Evolutionary conservation across 345 rosid genomes (phyloP).

Genomic region (Syzygium jambos): DNA sequence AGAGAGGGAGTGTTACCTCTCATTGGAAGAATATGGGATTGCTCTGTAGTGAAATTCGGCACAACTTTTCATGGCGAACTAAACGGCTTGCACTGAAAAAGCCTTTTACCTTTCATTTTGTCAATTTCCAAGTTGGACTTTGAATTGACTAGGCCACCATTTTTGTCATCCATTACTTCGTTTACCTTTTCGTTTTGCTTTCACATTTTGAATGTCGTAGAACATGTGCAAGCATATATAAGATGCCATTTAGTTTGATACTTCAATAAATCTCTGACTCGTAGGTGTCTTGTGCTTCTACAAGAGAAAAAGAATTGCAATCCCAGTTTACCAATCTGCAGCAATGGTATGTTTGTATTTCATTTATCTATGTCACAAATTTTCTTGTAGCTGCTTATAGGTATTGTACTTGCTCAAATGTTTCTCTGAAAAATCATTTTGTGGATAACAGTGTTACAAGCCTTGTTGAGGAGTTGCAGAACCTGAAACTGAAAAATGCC

Average conservation of each 20-base stretch:
- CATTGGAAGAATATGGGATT: background rate
- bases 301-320: constrained; percentile 66
- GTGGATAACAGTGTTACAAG: constrained; percentile 38
- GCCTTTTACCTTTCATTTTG: background rate
- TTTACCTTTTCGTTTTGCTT: background rate
- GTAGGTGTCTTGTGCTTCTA: constrained; percentile 47
- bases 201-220: background rate
- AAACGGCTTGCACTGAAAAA: background rate
- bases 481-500: constrained; percentile 51
- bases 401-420: background rate
- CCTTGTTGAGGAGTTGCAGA: constrained; percentile 66
- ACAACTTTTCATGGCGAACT: background rate
- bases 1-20: background rate
- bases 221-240: background rate
- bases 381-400: background rate
- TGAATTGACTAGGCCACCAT: background rate
- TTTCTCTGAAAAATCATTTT: background rate
- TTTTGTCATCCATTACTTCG: background rate
- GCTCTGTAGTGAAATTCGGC: background rate
- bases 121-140: background rate
- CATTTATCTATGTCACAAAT: background rate
- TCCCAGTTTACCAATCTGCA: constrained; percentile 57
- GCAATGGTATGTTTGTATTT: constrained; percentile 43
- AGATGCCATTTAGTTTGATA: background rate
- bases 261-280: background rate